phyloP scores from a whole-genome alignment of 106 monocot genomes.

The Dendrobium nobile region DNA sequence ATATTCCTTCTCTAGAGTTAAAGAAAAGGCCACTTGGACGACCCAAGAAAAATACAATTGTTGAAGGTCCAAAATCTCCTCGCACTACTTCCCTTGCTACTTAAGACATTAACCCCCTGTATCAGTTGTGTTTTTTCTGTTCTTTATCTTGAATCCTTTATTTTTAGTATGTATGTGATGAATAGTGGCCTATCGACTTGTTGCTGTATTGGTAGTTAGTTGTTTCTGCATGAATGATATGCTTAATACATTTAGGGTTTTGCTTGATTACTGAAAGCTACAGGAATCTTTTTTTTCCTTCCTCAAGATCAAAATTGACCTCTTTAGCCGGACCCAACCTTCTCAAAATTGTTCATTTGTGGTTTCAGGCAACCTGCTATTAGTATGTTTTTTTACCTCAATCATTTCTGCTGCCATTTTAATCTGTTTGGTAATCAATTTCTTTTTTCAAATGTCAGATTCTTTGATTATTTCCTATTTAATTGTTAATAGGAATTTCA shows the following conservation, averaged over 20 bases:
- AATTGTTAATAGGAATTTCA: no score
- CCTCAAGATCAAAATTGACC: no score
- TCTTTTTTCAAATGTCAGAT: no score
- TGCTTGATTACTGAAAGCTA: background rate
- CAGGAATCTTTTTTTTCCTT: background rate
- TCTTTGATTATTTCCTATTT: no score
- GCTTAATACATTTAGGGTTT: background rate
- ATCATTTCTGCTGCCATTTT: no score
- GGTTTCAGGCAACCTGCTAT: no score
- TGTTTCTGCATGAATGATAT: background rate
- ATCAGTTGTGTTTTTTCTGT: background rate
- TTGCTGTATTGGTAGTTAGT: background rate
- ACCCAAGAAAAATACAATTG: background rate
- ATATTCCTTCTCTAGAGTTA: background rate
- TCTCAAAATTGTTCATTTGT: no score
- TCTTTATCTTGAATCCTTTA: background rate
- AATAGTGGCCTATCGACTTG: background rate
- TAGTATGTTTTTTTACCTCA: no score
- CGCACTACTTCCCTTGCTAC: background rate
- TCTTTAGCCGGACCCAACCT: no score
- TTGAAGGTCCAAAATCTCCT: background rate
- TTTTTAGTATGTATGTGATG: background rate
- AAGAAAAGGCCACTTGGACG: constrained; percentile 2
- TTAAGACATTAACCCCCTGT: background rate
- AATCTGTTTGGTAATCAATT: no score